A percentile compares a stretch with the other conserved stretches of the same genome.
phyloP scores from a whole-genome alignment of 2,329 filamentous ascomycete genomes.

The Diaporthe capsici region DNA sequence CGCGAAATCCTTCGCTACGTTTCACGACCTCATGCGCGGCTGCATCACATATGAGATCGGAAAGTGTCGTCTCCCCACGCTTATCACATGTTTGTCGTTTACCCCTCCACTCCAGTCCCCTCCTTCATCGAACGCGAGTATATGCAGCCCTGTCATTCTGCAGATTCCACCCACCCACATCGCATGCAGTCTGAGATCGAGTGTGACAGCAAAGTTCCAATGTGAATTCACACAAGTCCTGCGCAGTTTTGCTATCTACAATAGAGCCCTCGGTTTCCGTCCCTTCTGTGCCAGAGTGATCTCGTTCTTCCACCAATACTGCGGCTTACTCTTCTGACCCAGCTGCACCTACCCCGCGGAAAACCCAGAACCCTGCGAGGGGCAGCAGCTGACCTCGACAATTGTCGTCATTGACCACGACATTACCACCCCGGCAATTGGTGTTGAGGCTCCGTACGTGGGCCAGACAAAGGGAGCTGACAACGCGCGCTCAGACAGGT shows the following conservation, averaged over 20 bases:
- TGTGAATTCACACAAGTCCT: not conserved
- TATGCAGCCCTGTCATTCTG: not conserved
- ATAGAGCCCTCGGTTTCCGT: constrained; percentile 10
- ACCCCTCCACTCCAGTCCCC: not conserved
- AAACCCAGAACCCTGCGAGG: not conserved
- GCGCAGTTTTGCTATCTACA: not conserved
- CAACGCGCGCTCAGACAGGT: not conserved
- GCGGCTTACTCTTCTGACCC: not conserved
- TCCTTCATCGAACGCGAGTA: not conserved
- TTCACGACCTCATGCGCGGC: not conserved
- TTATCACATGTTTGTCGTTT: not conserved
- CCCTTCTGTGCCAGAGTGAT: not conserved
- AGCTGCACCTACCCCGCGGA: constrained; percentile 9
- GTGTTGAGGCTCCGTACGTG: not conserved
- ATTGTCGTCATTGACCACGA: constrained; percentile 13
- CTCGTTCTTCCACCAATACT: constrained; percentile 15
- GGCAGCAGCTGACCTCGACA: constrained; percentile 5
- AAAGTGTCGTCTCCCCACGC: not conserved
- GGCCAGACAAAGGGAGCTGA: not conserved
- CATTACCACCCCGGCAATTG: not conserved
- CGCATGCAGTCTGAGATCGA: not conserved
- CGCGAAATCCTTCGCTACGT: not conserved
- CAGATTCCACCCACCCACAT: not conserved
- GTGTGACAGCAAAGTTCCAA: constrained; percentile 9
- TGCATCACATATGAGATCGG: not conserved